Base-by-base conservation (phyloP, 2,329 filamentous ascomycete species). In the Reticulascus tulasneorum region DNA sequence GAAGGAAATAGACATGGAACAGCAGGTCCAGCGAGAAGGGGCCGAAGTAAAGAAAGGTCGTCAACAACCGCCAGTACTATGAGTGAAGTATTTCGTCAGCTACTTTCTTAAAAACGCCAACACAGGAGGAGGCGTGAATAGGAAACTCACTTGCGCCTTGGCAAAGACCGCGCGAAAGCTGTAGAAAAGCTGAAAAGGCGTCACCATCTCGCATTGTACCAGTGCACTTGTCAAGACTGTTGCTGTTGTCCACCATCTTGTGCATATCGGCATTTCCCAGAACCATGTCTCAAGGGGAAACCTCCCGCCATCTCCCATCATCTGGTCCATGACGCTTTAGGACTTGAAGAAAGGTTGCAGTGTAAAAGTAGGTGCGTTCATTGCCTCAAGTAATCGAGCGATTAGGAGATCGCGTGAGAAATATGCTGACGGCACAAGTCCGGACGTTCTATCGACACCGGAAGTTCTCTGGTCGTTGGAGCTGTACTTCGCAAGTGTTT, bases 1-100 rank as follows among this genome's bases (percentile, higher is more conserved):
- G 90, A 39, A 96, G 82, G 67, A 98, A 98, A 75, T 96, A 98
- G 60, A 97, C 86, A 62, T 97, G 91, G 71, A 96, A 97, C 50
- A 97, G 75, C 25, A 98, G 81, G 60, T 97, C 93, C 56, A 98
- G 79, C 20, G 84, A 93, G 47, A 97, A 80, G 3, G 91, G 90
- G 3, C 93, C 93, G 57, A 97, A 97, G 69, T 97, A 98, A 55
- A 97, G 79, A 66, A 98, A 98, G 2, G 91, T 95, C 3, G 91
- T 94, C 25, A 95, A 55, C n/a, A 98, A 73, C 25, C 93, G 84
- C 93, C 93, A 98, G 63, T 95, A 97, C 88, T 96, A 47, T 48
- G 40, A 11, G 18, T 15, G 21, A n/a, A 10, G 11, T 7, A 23
- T 33, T 19, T 29, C 18, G 34, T 44, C 33, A 52, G 50, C 18